Conservation (phyloP, 148 eudicot species). For the Talinum fruticosum region DNA sequence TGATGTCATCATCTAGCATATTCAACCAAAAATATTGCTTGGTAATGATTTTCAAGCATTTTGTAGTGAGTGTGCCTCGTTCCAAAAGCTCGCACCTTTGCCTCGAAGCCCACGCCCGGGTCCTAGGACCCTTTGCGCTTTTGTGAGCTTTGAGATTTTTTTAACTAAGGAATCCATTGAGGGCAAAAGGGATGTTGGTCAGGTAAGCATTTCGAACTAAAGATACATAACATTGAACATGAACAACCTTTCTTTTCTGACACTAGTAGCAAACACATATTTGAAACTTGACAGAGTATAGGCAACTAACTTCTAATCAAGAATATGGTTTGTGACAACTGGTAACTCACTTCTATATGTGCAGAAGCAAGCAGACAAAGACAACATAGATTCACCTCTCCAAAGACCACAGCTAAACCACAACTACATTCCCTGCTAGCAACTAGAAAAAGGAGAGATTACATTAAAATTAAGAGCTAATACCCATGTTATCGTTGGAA, state of each 20-base stretch:
- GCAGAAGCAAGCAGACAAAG: not conserved
- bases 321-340: not conserved
- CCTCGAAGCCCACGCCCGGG: too few species aligned
- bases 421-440: slow-evolving; percentile 5
- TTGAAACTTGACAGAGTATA: not conserved
- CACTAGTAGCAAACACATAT: not conserved
- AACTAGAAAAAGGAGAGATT: slow-evolving; percentile 19
- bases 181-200: not conserved
- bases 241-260: not conserved
- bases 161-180: too few species aligned
- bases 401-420: not conserved
- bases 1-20: too few species aligned
- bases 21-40: too few species aligned
- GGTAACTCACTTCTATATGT: not conserved
- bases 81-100: too few species aligned
- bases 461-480: slow-evolving; percentile 84
- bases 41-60: too few species aligned
- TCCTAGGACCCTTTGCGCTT: too few species aligned
- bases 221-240: not conserved
- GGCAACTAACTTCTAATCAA: not conserved
- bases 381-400: slow-evolving; percentile 5
- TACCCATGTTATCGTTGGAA: slow-evolving; percentile 93
- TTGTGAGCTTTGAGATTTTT: too few species aligned
- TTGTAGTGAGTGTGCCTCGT: too few species aligned
- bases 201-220: too few species aligned